These are phyloP conservation scores for Astrephomene gubernaculifera DNA, from an alignment of 139 green algal genomes.

Conservation along the genomic window DNA sequence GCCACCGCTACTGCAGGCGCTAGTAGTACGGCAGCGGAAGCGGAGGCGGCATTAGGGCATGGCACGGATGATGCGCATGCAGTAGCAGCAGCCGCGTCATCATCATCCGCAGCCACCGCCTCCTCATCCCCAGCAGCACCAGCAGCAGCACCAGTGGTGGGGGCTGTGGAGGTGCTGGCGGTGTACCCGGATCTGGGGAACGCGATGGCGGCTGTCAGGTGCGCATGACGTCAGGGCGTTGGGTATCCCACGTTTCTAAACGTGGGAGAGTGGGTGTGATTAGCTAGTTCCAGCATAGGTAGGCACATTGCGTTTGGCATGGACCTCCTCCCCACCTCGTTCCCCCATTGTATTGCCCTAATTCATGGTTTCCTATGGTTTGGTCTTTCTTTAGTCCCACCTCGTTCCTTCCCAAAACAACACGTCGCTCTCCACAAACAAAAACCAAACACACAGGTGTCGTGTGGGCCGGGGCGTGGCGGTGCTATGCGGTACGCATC, in stretches of 20 bases:
- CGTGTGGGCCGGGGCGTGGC: constrained; percentile 57
- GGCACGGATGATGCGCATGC: too few species aligned
- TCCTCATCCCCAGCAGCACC: not conserved
- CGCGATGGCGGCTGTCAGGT: not conserved
- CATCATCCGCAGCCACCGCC: not conserved
- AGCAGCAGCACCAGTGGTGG: not conserved
- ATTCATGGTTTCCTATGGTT: not conserved
- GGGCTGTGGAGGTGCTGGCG: constrained; percentile 49
- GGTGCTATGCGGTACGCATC: constrained; percentile 74
- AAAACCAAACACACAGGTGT: constrained; percentile 32
- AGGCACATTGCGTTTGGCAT: not conserved
- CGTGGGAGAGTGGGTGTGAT: not conserved
- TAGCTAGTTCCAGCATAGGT: not conserved
- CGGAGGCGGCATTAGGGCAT: not conserved
- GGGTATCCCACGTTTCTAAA: not conserved
- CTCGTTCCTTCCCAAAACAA: too few species aligned
- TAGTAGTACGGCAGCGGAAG: not conserved
- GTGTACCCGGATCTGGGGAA: constrained; percentile 39
- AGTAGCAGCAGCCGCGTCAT: not conserved
- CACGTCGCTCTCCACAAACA: too few species aligned
- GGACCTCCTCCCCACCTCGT: not conserved
- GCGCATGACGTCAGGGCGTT: not conserved
- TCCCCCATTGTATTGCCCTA: too few species aligned
- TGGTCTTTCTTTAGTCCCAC: too few species aligned
- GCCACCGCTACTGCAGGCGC: not conserved